These are phyloP conservation scores for Sisymbrium altissimum DNA, from an alignment of 345 rosid genomes.

Conservation along the genomic window DNA sequence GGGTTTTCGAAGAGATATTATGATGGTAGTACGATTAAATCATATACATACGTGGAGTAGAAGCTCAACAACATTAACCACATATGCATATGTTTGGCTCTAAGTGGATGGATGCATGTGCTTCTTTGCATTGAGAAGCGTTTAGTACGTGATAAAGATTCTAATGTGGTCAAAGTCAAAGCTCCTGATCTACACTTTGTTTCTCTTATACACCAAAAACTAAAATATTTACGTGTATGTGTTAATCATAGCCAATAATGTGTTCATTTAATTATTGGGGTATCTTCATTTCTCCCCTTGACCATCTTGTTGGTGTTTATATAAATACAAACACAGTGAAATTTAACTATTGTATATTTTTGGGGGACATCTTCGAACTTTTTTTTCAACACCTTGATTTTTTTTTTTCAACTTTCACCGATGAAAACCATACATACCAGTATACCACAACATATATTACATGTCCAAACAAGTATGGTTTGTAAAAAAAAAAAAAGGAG, in stretches of 20 bases:
- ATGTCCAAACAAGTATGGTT: not conserved
- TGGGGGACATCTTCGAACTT: not conserved
- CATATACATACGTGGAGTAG: conserved; percentile 19
- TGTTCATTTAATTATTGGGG: conserved; percentile 1
- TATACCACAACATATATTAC: not conserved
- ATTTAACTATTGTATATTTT: not conserved
- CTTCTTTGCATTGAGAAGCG: conserved; percentile 26
- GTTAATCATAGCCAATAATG: conserved; percentile 24
- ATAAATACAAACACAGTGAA: not conserved
- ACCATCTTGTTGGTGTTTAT: not conserved
- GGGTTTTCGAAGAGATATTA: not conserved
- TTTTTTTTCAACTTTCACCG: not conserved
- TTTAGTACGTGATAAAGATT: conserved; percentile 21
- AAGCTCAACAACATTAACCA: conserved; percentile 30
- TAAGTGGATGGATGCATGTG: conserved; percentile 29
- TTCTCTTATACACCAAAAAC: conserved; percentile 8
- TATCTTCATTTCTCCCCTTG: not conserved
- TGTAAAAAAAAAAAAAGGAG: not conserved
- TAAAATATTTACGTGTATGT: conserved; percentile 13
- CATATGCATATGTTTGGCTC: conserved; percentile 30
- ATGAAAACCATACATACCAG: not conserved
- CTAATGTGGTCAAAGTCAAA: conserved; percentile 33
- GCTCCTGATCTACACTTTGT: conserved; percentile 7
- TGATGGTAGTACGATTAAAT: conserved; percentile 10
- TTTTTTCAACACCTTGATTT: too few species aligned